These are phyloP conservation scores for Colletotrichum camelliae DNA, from an alignment of 2,329 filamentous ascomycete genomes.

Conservation along the genomic window DNA sequence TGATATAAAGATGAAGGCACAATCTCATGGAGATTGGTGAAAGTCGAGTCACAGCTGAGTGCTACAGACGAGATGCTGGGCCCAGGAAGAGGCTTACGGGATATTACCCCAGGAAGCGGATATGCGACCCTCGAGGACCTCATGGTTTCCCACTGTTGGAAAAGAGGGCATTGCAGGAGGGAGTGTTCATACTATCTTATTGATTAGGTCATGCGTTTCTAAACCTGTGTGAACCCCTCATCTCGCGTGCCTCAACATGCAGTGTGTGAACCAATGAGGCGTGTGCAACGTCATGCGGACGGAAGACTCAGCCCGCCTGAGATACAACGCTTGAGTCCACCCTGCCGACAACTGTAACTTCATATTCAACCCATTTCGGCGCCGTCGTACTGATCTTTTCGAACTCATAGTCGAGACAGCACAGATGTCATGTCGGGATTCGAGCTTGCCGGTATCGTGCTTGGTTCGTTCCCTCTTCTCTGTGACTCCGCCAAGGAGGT, in stretches of 20 bases:
- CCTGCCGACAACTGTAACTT: neutral
- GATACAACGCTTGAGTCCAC: neutral
- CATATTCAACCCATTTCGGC: neutral
- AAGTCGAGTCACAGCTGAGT: neutral
- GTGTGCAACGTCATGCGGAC: neutral
- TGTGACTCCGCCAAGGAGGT: neutral
- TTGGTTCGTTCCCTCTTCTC: constrained; percentile 2
- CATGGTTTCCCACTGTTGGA: neutral
- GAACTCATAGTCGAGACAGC: neutral
- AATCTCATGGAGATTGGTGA: neutral
- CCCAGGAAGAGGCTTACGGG: too few species aligned
- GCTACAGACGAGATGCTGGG: neutral
- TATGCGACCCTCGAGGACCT: neutral
- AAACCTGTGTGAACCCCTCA: neutral
- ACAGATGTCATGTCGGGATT: constrained; percentile 1
- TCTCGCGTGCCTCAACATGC: neutral
- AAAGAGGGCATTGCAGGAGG: neutral
- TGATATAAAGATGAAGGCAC: neutral
- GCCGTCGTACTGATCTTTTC: neutral
- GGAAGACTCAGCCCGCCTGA: neutral
- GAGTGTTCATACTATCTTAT: neutral
- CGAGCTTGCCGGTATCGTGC: constrained; percentile 5
- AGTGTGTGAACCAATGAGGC: neutral
- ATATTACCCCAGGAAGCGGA: neutral
- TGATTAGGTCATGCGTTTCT: neutral